These are phyloP conservation scores for Candida ponderosae DNA, from an alignment of 805 yeast genomes.

Conservation along the genomic window DNA sequence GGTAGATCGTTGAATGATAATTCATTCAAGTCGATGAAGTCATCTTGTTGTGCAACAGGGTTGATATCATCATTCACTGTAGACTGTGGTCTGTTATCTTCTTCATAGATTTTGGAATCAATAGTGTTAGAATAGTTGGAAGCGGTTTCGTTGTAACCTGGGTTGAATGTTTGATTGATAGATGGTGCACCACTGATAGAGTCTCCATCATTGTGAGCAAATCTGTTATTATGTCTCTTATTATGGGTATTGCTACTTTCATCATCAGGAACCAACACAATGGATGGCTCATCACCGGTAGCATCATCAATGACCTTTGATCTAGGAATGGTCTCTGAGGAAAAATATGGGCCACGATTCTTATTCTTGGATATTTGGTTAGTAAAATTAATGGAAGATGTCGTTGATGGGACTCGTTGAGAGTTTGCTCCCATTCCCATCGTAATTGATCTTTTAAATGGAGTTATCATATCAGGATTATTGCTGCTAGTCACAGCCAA, in stretches of 20 bases:
- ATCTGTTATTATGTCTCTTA: background rate
- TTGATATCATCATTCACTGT: conserved; percentile 11
- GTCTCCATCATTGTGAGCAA: conserved; percentile 6
- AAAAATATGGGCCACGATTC: conserved; percentile 47
- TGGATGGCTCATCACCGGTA: conserved; percentile 59
- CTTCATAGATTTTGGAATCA: too few relatives aligned
- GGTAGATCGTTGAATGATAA: conserved; percentile 80
- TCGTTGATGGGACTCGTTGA: background rate
- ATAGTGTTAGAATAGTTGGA: too few relatives aligned
- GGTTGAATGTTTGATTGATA: too few relatives aligned
- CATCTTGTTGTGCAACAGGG: too few relatives aligned
- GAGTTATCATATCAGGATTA: background rate
- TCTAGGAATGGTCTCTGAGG: conserved; percentile 65
- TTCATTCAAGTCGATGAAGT: conserved; percentile 27
- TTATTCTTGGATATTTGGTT: conserved; percentile 10
- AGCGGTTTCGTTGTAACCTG: too few relatives aligned
- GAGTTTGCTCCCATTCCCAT: background rate
- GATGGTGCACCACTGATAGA: too few relatives aligned
- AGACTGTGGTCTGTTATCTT: conserved; percentile 1
- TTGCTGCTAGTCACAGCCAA: background rate
- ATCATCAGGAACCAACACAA: conserved; percentile 47
- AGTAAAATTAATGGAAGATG: conserved; percentile 1
- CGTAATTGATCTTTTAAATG: background rate
- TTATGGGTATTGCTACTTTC: conserved; percentile 7
- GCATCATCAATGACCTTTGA: conserved; percentile 63